These are phyloP conservation scores for Solanum pinnatisectum DNA, from an alignment of 257 asterid genomes.

Conservation along the genomic window DNA sequence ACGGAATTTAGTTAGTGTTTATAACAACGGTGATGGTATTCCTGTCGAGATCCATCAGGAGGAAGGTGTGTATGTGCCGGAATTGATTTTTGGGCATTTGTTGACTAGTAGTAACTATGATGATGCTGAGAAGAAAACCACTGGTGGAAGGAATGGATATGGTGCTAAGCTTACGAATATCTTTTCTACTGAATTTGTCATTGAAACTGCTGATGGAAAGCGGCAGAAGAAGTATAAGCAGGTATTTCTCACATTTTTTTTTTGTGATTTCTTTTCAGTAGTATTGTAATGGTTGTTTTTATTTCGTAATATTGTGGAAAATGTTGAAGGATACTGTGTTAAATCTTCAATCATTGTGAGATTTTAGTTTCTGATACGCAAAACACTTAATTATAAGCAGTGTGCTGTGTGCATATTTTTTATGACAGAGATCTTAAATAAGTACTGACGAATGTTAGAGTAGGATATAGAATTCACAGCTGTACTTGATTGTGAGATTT, in stretches of 20 bases:
- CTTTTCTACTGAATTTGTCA: slow-evolving; percentile 76
- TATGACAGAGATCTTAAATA: not conserved
- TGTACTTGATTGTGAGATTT: not conserved
- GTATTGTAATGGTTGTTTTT: not conserved
- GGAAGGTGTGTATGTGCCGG: slow-evolving; percentile 95
- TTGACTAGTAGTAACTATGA: slow-evolving; percentile 95
- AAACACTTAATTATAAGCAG: not conserved
- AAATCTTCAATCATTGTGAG: not conserved
- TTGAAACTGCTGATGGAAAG: slow-evolving; percentile 90
- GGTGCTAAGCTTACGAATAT: slow-evolving; percentile 96
- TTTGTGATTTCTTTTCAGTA: not conserved
- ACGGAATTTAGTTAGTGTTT: slow-evolving; percentile 53
- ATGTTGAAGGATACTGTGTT: not conserved
- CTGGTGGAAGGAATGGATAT: slow-evolving; percentile 94
- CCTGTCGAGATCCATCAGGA: slow-evolving; percentile 96
- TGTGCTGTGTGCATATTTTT: not conserved
- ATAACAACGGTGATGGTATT: slow-evolving; percentile 91
- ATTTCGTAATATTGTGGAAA: not conserved
- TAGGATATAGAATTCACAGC: not conserved
- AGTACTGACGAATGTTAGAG: not conserved
- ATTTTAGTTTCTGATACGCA: not conserved
- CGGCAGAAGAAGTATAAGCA: slow-evolving; percentile 82
- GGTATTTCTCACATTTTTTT: slow-evolving; percentile 27
- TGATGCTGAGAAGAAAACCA: slow-evolving; percentile 83
- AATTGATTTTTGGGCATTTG: slow-evolving; percentile 92